Percentiles rank a stretch among this genome's conserved stretches.
These are phyloP conservation scores for Fusarium luffae DNA, from an alignment of 2,329 filamentous ascomycete species.

Conservation along the genomic window DNA sequence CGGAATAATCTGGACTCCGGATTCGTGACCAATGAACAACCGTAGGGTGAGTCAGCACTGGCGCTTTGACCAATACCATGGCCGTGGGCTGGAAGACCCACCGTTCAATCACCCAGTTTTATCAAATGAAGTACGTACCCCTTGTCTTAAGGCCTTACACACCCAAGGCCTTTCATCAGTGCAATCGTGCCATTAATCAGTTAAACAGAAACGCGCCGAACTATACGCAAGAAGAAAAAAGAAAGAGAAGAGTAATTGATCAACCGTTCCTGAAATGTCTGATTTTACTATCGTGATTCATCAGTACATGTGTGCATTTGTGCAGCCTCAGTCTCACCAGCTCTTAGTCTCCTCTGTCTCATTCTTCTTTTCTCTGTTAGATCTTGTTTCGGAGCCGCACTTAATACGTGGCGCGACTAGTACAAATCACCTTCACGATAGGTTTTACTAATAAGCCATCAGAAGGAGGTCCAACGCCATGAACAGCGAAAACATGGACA, in stretches of 20 bases:
- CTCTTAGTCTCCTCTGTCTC: not conserved
- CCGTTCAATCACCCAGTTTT: too few relatives aligned
- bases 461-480: too few relatives aligned
- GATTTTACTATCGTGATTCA: not conserved
- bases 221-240: not conserved
- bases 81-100: too few relatives aligned
- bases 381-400: not conserved
- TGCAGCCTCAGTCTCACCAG: not conserved
- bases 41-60: too few relatives aligned
- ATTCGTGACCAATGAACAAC: too few relatives aligned
- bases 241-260: not conserved
- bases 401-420: not conserved
- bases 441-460: not conserved
- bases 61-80: too few relatives aligned
- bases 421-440: not conserved
- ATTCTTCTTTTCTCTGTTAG: not conserved
- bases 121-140: too few relatives aligned
- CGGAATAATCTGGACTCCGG: too few relatives aligned
- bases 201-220: not conserved
- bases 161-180: not conserved
- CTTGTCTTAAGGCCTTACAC: not conserved
- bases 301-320: fast-evolving
- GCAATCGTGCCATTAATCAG: not conserved
- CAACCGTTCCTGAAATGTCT: not conserved
- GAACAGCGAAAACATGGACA: not conserved